A percentile compares a stretch with the other conserved stretches of the same genome.
Conservation (phyloP, 352 stramenopile genomes). For the Pythium dissotocum region DNA sequence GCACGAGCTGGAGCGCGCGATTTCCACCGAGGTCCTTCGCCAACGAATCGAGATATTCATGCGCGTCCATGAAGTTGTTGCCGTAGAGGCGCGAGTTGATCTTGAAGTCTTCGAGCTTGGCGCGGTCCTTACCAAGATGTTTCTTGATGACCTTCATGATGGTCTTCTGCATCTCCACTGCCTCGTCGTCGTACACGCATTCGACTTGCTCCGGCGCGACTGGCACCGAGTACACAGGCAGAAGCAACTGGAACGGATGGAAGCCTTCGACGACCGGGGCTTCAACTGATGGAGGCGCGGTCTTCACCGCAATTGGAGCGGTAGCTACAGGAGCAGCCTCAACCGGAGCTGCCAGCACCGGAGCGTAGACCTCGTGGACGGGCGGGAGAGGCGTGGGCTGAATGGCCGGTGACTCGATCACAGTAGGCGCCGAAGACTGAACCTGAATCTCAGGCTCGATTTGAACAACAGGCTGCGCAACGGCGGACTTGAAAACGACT, state of each 20-base stretch:
- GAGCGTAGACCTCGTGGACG: neutral
- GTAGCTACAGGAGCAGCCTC: neutral
- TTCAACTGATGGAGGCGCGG: neutral
- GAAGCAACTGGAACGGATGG: slow-evolving; percentile 53
- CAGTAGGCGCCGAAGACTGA: neutral
- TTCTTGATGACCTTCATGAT: slow-evolving; percentile 74
- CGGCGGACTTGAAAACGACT: neutral
- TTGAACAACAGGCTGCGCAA: neutral
- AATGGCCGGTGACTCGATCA: neutral
- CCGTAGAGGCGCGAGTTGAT: slow-evolving; percentile 75
- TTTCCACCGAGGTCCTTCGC: slow-evolving; percentile 58
- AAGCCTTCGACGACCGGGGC: slow-evolving; percentile 23
- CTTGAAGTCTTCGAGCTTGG: slow-evolving; percentile 75
- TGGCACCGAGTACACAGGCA: slow-evolving; percentile 48
- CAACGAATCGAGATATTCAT: slow-evolving; percentile 68
- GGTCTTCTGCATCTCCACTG: slow-evolving; percentile 68
- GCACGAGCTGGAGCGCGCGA: slow-evolving; percentile 60
- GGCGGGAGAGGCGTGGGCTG: neutral
- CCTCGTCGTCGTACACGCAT: slow-evolving; percentile 62
- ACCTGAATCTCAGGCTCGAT: neutral
- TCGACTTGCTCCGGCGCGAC: slow-evolving; percentile 50
- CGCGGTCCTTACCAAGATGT: slow-evolving; percentile 59
- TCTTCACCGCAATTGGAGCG: neutral
- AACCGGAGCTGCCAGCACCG: neutral
- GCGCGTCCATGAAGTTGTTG: slow-evolving; percentile 78